Conservation (phyloP, 73 alveolate species). For the Tetrahymena elliotti region DNA sequence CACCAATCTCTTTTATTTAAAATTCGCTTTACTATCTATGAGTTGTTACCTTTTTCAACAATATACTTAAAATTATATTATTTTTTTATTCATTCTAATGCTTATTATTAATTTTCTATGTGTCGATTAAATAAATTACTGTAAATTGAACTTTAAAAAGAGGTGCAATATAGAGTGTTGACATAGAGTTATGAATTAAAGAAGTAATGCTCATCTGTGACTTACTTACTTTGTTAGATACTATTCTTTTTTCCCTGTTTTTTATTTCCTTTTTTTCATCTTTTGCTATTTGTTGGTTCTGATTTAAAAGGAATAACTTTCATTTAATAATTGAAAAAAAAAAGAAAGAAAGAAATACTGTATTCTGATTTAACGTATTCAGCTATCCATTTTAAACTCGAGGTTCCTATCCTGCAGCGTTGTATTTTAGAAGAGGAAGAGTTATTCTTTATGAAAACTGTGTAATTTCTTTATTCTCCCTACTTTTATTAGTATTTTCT, state of each 20-base stretch:
- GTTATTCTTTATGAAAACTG: background rate
- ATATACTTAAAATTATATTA: background rate
- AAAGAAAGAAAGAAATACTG: background rate
- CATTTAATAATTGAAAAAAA: background rate
- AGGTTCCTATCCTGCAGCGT: background rate
- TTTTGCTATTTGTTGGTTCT: background rate
- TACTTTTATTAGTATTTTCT: background rate
- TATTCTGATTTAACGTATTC: background rate
- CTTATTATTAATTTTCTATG: background rate
- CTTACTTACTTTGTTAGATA: background rate
- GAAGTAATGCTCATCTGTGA: background rate
- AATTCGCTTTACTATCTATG: background rate
- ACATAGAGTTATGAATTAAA: background rate
- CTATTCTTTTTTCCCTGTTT: background rate
- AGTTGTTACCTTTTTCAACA: background rate
- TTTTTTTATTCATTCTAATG: background rate
- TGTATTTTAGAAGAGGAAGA: background rate
- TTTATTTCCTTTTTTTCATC: background rate
- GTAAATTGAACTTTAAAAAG: background rate
- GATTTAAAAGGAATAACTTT: background rate
- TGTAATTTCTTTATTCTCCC: background rate
- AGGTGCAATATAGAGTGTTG: background rate
- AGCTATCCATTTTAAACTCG: too few relatives aligned
- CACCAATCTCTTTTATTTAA: background rate
- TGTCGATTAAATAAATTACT: background rate